A percentile compares a stretch with the other conserved stretches of the same genome.
Evolutionary conservation across 2,329 filamentous ascomycete genomes (phyloP).

Genomic region (Teratosphaeria nubilosa): DNA sequence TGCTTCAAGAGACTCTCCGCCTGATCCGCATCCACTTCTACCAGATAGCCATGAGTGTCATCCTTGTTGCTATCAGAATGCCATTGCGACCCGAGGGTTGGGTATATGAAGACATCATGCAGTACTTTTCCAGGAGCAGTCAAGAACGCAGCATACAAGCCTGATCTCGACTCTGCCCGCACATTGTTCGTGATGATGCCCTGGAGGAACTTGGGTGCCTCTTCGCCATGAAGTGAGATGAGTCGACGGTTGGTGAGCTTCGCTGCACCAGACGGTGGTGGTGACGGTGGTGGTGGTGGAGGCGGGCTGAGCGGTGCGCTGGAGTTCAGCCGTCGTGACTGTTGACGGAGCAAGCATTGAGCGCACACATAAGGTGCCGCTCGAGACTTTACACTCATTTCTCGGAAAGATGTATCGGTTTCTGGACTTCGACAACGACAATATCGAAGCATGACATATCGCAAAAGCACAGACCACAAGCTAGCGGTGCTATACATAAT

Average conservation of each 20-base stretch:
- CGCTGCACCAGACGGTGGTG: constrained; percentile 42
- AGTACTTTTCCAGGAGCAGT: constrained; percentile 73
- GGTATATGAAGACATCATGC: constrained; percentile 86
- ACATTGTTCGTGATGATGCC: constrained; percentile 73
- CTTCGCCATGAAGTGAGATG: constrained; percentile 67
- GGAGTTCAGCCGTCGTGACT: constrained; percentile 7
- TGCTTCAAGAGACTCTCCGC: constrained; percentile 55
- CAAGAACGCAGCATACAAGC: constrained; percentile 75
- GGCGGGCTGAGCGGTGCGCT: constrained; percentile 1
- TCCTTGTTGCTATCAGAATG: constrained; percentile 14
- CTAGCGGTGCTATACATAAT: too few relatives aligned
- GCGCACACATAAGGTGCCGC: constrained; percentile 13
- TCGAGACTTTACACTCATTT: constrained; percentile 7
- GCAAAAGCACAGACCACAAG: neutral
- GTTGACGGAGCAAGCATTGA: constrained; percentile 11
- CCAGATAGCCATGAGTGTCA: constrained; percentile 51
- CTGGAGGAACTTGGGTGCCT: constrained; percentile 77
- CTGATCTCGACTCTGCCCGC: constrained; percentile 34
- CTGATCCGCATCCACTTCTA: constrained; percentile 71
- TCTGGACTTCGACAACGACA: neutral
- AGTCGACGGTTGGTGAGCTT: constrained; percentile 63
- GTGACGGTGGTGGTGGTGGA: constrained; percentile 37
- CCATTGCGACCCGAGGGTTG: constrained; percentile 33
- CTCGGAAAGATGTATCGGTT: neutral
- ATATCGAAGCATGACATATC: neutral